Evolutionary conservation across 345 rosid genomes (phyloP).

Genomic region (Eucalyptus dawsonii): DNA sequence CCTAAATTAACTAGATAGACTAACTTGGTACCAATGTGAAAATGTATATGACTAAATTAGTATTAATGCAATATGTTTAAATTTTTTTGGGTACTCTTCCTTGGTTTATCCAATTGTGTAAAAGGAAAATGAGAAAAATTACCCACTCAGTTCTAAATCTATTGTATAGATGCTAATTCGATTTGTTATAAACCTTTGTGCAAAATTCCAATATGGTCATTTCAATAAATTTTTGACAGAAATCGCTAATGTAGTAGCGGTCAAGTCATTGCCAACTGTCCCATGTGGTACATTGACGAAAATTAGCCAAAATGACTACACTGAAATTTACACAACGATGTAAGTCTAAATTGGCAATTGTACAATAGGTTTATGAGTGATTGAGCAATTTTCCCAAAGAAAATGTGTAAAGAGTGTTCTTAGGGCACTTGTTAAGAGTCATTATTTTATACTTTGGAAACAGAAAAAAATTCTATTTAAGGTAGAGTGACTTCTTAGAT

Average conservation of each 20-base stretch:
- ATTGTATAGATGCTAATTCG: accelerated
- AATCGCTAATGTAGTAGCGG: accelerated
- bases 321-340: accelerated
- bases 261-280: neutral
- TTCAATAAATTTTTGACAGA: accelerated
- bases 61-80: too few species aligned
- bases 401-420: neutral
- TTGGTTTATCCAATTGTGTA: neutral
- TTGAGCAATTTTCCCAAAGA: neutral
- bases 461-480: neutral
- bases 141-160: neutral
- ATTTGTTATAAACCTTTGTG: accelerated
- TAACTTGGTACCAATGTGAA: accelerated
- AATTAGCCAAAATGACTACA: neutral
- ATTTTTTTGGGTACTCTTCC: neutral
- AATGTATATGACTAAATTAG: too few species aligned
- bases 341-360: accelerated
- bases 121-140: neutral
- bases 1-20: accelerated
- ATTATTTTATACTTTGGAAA: neutral
- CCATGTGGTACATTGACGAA: accelerated
- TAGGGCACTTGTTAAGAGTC: neutral
- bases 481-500: neutral
- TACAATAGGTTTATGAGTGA: neutral
- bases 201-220: accelerated